Evolutionary conservation across 306 rosid species (phyloP).

Genomic region (Malus orientalis): DNA sequence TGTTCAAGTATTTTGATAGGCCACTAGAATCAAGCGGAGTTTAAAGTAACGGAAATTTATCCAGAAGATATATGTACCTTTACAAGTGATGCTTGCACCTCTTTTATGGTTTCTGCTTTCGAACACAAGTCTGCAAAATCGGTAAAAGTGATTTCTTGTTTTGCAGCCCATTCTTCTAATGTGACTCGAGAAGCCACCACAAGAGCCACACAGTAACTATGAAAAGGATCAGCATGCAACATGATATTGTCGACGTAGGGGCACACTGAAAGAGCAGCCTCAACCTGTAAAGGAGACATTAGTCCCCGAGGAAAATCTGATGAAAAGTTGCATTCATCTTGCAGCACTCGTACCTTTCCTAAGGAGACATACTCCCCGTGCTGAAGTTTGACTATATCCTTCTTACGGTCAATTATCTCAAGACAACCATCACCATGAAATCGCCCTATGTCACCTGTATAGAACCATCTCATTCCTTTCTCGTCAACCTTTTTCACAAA

Average conservation of each 20-base stretch:
- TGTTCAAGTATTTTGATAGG: not conserved
- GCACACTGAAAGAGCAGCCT: slow-evolving; percentile 72
- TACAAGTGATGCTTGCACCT: slow-evolving; percentile 55
- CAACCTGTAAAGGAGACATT: slow-evolving; percentile 58
- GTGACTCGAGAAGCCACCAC: slow-evolving; percentile 64
- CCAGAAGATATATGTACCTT: slow-evolving; percentile 41
- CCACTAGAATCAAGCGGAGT: not conserved
- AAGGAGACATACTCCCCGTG: slow-evolving; percentile 96
- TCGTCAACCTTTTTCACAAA: slow-evolving; percentile 61
- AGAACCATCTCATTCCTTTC: slow-evolving; percentile 89
- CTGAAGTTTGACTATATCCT: slow-evolving; percentile 96
- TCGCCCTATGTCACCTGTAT: slow-evolving; percentile 85
- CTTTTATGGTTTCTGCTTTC: slow-evolving; percentile 64
- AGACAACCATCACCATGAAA: slow-evolving; percentile 89
- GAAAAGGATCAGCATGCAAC: slow-evolving; percentile 91
- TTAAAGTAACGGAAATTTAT: slow-evolving; percentile 1
- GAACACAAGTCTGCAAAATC: slow-evolving; percentile 55
- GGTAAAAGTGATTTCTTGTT: slow-evolving; percentile 53
- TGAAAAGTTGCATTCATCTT: slow-evolving; percentile 12
- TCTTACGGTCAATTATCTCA: slow-evolving; percentile 90
- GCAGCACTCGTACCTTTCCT: slow-evolving; percentile 63
- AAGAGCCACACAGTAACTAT: slow-evolving; percentile 77
- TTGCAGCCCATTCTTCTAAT: slow-evolving; percentile 72
- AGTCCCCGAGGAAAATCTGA: slow-evolving; percentile 10
- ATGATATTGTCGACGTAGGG: slow-evolving; percentile 69